Evolutionary conservation across 148 eudicot species (phyloP).

Genomic region (Persicaria tinctoria): DNA sequence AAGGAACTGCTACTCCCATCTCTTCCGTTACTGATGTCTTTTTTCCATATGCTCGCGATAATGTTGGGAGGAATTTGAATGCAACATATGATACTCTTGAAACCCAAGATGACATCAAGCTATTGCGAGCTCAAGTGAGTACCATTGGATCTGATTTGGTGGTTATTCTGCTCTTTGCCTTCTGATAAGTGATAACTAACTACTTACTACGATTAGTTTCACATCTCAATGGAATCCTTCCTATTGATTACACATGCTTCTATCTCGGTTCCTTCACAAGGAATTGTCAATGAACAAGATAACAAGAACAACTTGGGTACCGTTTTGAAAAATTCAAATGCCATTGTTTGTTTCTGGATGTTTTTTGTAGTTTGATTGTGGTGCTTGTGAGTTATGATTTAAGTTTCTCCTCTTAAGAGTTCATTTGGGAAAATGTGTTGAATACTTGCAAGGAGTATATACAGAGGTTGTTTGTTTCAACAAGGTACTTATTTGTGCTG

Average conservation of each 20-base stretch:
- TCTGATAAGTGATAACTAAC: neutral
- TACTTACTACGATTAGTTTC: too few species aligned
- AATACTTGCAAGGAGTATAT: too few species aligned
- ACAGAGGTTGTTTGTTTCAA: too few species aligned
- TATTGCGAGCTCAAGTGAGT: conserved; percentile 75
- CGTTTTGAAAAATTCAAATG: neutral
- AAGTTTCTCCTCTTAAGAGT: too few species aligned
- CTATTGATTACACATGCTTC: too few species aligned
- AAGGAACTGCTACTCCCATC: conserved; percentile 96
- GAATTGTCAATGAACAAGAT: neutral
- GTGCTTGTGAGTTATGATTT: too few species aligned
- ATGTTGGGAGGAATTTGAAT: conserved; percentile 81
- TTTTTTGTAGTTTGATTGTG: too few species aligned
- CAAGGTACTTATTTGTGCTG: too few species aligned
- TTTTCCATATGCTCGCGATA: conserved; percentile 86
- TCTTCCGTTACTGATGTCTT: conserved; percentile 88
- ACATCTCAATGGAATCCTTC: too few species aligned
- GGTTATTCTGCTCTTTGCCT: neutral
- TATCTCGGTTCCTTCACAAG: too few species aligned
- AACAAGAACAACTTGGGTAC: neutral
- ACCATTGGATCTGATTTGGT: neutral
- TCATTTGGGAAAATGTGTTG: too few species aligned
- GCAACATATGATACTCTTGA: conserved; percentile 68
- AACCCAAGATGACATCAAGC: conserved; percentile 83
- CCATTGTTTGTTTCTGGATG: too few species aligned